Evolutionary conservation across 371 early-diverging fungal genomes (phyloP), one percentile per base, ranked within the genome.

Genomic region (Circinella minor): DNA sequence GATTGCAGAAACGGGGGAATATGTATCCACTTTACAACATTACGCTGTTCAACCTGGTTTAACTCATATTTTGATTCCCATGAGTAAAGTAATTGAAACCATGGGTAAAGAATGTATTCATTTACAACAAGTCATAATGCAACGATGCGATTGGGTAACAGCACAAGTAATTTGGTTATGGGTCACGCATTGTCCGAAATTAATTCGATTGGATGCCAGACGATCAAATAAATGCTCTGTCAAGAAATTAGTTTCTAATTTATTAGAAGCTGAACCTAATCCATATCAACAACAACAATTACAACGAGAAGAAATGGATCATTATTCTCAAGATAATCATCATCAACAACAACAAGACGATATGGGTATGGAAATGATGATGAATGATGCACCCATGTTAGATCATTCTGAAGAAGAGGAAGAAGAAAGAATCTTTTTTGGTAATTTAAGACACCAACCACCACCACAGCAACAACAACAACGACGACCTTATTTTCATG

Each of bases 81-180:
- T 80, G 0, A 70, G 73, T 54, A 74, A 75, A 36, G 88, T 81
- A 4, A 81, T 89, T 63, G 69, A 82, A 60, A 74, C 81, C 0
- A 66, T 89, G 34, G 85, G 85, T 8, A 62, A 74, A 54, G 67
- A 77, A 60, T 91, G 91, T 49, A 70, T 66, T n/a, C 71, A 79
- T 4, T 72, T 91, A 4, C 63, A 73, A 38, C 69, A 78, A 48
- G 68, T 91, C 57, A 81, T 76, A 63, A 75, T 89, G 59, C 80
- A 82, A 37, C 81, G 85, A 1, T 88, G 88, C 61, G 87, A 88
- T 18, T 89, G 89, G 89, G 83, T 89, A 7, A 88, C 88, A 0
- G 77, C 82, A 1, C 81, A 78, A 11, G 73, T 83, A 7, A 78
- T 89, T 15, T 81, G 82, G 77, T 54, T 74, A 51, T 83, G 85